Evolutionary conservation across 331 rosid species (phyloP), one percentile per base, ranked within the genome.

Genomic region (Quercus tomentella): DNA sequence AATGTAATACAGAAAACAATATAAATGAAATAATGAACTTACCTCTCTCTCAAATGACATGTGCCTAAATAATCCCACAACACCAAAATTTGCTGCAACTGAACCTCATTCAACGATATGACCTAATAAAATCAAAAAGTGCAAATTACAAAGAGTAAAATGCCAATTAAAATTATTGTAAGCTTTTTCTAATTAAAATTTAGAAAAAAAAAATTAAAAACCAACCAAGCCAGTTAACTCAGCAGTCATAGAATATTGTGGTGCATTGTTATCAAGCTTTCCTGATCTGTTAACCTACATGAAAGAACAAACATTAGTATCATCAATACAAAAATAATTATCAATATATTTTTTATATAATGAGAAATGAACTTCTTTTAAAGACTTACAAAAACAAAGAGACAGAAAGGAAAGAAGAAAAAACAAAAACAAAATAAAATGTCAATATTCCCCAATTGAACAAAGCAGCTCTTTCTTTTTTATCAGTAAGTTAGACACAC

Each of bases 191-290:
- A 78, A 74, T 68, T 33, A 8, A 67, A 58, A 63, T 41, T 41
- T 41, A 41, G 12, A 41, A 41, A 41, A 37, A 31, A 31, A 41
- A 8, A 37, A 41, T 8, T 0, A 41, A 41, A 75, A 58, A 92
- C 97, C 45, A 82, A 94, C 98, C 98, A 95, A 84, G 76, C 79
- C 89, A 80, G 83, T 87, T 82, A 92, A 76, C 83, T 89, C 97
- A 26, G 96, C 97, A 20, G 82, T 80, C 77, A 95, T 72, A 61
- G 92, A 89, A 87, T 91, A 93, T 82, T 87, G 98, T 41, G 95
- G 90, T 63, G 84, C 76, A 82, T 76, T 82, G 74, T 74, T 86
- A 80, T 90, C 97, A 75, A 89, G 82, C 87, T 87, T 92, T 67
- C 94, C 96, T 16, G 95, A 87, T 83, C 89, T 87, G 90, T 88